Conservation (phyloP, 2,329 filamentous ascomycete species). For the Basipetospora chlamydospora region DNA sequence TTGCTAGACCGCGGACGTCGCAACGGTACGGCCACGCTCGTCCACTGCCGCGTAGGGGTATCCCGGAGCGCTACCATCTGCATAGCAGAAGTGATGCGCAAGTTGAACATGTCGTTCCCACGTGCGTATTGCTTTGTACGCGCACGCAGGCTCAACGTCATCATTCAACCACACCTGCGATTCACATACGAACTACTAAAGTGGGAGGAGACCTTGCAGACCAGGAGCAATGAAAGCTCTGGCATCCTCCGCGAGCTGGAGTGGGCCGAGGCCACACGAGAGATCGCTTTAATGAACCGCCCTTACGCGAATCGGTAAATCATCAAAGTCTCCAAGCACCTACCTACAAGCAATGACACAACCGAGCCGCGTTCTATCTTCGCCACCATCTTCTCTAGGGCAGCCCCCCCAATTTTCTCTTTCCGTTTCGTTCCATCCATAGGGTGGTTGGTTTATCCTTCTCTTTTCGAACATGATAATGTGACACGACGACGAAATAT, state of each 20-base stretch:
- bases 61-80: constrained; percentile 93
- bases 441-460: no score
- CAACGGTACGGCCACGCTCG: constrained; percentile 71
- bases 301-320: constrained; percentile 42
- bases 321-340: neutral
- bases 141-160: constrained; percentile 84
- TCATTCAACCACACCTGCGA: constrained; percentile 89
- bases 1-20: constrained; percentile 57
- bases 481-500: no score
- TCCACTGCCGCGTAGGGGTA: constrained; percentile 92
- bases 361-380: no score
- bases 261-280: constrained; percentile 75
- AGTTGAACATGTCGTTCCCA: constrained; percentile 67
- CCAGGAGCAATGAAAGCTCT: constrained; percentile 27
- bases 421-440: no score
- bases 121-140: constrained; percentile 93
- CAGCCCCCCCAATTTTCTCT: no score
- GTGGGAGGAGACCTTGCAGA: constrained; percentile 71
- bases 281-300: constrained; percentile 91
- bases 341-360: no score
- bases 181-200: constrained; percentile 93
- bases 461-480: no score
- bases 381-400: no score
- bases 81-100: constrained; percentile 95
- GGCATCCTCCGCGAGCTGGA: constrained; percentile 66